Percentiles rank a stretch among this genome's conserved stretches.
Evolutionary conservation across 1,139 yeast species (phyloP).

Genomic region (Pichia sp.): DNA sequence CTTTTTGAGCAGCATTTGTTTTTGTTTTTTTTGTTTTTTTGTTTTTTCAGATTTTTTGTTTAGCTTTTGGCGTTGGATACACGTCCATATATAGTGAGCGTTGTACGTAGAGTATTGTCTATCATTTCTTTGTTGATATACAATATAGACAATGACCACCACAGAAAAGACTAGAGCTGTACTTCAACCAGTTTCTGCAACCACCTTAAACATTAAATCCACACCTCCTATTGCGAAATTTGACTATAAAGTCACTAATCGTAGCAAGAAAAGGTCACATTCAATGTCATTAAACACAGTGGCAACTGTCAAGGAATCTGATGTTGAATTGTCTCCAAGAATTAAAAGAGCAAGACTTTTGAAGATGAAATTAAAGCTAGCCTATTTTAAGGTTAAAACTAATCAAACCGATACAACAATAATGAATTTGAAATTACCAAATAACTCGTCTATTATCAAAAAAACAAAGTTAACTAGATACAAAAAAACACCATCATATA

Average conservation of each 20-base stretch:
- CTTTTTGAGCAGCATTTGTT: neutral
- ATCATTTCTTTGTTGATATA: too few species aligned
- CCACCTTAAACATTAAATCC: neutral
- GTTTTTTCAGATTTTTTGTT: too few species aligned
- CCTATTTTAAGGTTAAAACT: slow-evolving; percentile 66
- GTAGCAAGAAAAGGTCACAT: neutral
- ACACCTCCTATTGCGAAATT: neutral
- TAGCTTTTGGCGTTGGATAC: neutral
- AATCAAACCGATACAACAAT: slow-evolving; percentile 41
- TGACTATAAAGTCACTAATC: neutral
- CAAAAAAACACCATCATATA: neutral
- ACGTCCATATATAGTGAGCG: too few species aligned
- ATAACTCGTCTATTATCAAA: neutral
- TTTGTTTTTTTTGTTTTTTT: neutral
- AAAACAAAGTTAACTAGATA: neutral
- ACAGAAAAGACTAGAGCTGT: neutral
- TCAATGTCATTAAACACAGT: neutral
- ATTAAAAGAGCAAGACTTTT: slow-evolving; percentile 48
- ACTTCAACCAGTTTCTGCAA: neutral
- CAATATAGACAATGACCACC: neutral
- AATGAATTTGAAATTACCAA: slow-evolving; percentile 20
- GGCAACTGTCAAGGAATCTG: neutral
- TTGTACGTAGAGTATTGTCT: too few species aligned
- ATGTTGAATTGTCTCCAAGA: slow-evolving; percentile 19
- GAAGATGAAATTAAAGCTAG: slow-evolving; percentile 66